Evolutionary conservation across 192 early-diverging fungal genomes (phyloP), one percentile per base, ranked within the genome.

Genomic region (Entomortierella chlamydospora): DNA sequence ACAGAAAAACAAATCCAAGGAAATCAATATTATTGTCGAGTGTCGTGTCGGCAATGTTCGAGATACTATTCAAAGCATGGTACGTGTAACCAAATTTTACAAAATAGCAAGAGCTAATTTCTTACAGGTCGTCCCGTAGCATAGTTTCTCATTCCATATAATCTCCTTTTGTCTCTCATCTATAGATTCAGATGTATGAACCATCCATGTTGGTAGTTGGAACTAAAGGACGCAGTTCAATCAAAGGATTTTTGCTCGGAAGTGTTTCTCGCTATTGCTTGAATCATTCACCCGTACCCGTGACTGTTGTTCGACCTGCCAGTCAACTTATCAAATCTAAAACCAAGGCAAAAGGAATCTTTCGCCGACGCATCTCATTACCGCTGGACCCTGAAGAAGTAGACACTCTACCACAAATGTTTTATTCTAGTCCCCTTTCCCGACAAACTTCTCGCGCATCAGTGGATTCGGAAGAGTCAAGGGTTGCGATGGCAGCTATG

Each of bases 121-220:
- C n/a, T n/a, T n/a, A n/a, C n/a, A n/a, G n/a, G n/a, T n/a, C n/a
- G n/a, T n/a, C n/a, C n/a, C n/a, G n/a, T n/a, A n/a, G n/a, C n/a
- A n/a, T n/a, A n/a, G n/a, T n/a, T n/a, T n/a, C n/a, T n/a, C n/a
- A n/a, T n/a, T 25, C 20, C 11, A 60, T 23, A 43, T 22, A n/a
- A 41, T 25, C 13, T 51, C 51, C 34, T 57, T 31, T 45, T 28
- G 2, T 47, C n/a, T n/a, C n/a, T n/a, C n/a, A n/a, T n/a, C n/a
- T 47, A 37, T 58, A 88, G 87, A 86, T 88, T 54, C 71, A 81
- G 18, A 86, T 88, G 82, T 88, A 88, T 41, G 83, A 93, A 53
- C 91, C 91, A 39, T 83, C 87, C 0, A 87, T 91, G 83, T 72
- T 93, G 28, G 85, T 93, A 61, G 90, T 93, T 57, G 92, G 92